Evolutionary conservation across 2,329 filamentous ascomycete species (phyloP), one percentile per base, ranked within the genome.

Genomic region (Scedosporium apiospermum): DNA sequence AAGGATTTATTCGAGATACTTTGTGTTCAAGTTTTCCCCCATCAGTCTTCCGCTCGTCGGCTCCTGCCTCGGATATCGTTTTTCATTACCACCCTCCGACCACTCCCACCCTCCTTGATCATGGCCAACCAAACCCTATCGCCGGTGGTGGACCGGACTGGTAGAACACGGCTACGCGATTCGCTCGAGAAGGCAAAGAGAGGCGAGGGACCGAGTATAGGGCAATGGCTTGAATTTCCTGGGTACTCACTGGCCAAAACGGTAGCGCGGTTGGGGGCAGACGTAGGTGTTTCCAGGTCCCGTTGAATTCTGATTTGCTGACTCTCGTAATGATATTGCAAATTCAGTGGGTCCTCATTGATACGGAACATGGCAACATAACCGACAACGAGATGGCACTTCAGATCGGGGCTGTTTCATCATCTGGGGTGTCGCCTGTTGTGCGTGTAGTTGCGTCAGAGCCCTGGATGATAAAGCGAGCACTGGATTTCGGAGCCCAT

Each of bases 311-410:
- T 34, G 30, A 34, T 34, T 34, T 34, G 6, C 30, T 34, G 30
- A 34, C 30, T 34, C 6, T 34, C 30, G 9, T 34, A 34, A 34
- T 34, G 71, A 57, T 58, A 18, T 51, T 51, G n/a, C 23, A 18
- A n/a, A 18, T 10, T 51, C 4, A 58, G 55, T 89, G 87, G 80
- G 82, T 90, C 9, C 76, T 88, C 71, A 82, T 83, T 60, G 81
- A 82, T 65, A 80, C 79, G 63, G 81, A 81, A 67, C 81, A 83
- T 67, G 81, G 81, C 7, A 80, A 78, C 65, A 73, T 82, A 63
- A 78, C 79, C 44, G 80, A 82, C 66, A 74, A 74, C 16, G 74
- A 77, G 9, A 82, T 82, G 81, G 76, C 83, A 67, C 81, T 82
- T 68, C 77, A 78, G 6, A 80, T 83, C 1, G 78, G 79, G 6